Conservation (phyloP, 129 eudicot genomes). For the Deinandra increscens region DNA sequence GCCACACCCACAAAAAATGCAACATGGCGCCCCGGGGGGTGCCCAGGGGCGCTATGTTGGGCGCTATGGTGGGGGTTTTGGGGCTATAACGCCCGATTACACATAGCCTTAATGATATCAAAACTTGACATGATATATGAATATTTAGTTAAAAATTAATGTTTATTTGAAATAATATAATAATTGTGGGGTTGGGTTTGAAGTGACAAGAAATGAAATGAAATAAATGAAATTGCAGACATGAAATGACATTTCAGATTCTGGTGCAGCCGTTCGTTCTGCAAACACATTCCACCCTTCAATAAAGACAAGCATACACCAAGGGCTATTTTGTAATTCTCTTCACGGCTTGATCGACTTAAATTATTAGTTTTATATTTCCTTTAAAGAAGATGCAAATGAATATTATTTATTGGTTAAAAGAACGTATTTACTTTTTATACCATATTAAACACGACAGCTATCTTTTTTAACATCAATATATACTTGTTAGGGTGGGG, state of each 20-base stretch:
- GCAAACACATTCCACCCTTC: slow-evolving; percentile 36
- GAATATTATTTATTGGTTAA: too few species aligned
- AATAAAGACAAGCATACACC: slow-evolving; percentile 29
- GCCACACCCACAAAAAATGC: too few species aligned
- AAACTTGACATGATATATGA: too few species aligned
- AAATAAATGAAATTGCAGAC: slow-evolving; percentile 51
- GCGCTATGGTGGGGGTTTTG: too few species aligned
- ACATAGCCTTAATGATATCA: too few species aligned
- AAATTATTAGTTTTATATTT: too few species aligned
- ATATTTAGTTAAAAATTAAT: neutral
- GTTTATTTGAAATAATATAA: slow-evolving; percentile 6
- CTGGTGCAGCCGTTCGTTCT: slow-evolving; percentile 48
- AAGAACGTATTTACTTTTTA: neutral
- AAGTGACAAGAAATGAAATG: slow-evolving; percentile 55
- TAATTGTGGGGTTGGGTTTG: slow-evolving; percentile 39
- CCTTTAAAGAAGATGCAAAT: too few species aligned
- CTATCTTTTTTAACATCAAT: too few species aligned
- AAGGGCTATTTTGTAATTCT: slow-evolving; percentile 10
- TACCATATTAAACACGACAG: neutral
- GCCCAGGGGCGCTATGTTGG: too few species aligned
- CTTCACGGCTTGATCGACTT: neutral
- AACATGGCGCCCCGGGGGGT: too few species aligned
- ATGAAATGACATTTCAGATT: slow-evolving; percentile 74
- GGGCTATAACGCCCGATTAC: too few species aligned
- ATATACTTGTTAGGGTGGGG: too few species aligned